phyloP scores from a whole-genome alignment of 1,139 yeast species.

The Wickerhamomyces sp. region DNA sequence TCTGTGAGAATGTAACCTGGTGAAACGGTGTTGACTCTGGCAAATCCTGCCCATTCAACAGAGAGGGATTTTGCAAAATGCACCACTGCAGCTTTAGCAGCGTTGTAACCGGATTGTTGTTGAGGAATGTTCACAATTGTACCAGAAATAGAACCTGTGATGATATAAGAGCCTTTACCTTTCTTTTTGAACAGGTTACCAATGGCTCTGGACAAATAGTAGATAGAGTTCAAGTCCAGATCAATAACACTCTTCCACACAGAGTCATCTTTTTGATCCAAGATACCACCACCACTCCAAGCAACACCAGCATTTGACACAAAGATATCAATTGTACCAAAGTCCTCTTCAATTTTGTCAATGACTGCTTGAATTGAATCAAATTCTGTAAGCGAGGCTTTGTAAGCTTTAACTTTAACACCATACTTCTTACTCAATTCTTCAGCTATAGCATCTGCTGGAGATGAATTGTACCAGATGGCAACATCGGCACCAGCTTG shows the following conservation, averaged over 20 bases:
- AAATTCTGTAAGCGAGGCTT: slow-evolving; percentile 60
- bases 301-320: slow-evolving; percentile 93
- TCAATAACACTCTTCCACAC: slow-evolving; percentile 67
- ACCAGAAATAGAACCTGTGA: slow-evolving; percentile 91
- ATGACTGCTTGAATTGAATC: slow-evolving; percentile 55
- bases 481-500: slow-evolving; percentile 92
- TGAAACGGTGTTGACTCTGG: slow-evolving; percentile 78
- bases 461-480: slow-evolving; percentile 70
- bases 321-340: slow-evolving; percentile 73
- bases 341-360: slow-evolving; percentile 57
- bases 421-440: slow-evolving; percentile 56
- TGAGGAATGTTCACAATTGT: slow-evolving; percentile 87
- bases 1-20: slow-evolving; percentile 85
- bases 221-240: slow-evolving; percentile 71
- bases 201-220: slow-evolving; percentile 65
- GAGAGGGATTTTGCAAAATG: slow-evolving; percentile 81
- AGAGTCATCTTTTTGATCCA: slow-evolving; percentile 53
- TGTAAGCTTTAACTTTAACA: slow-evolving; percentile 64
- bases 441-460: slow-evolving; percentile 56
- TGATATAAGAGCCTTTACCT: slow-evolving; percentile 68
- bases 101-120: slow-evolving; percentile 84
- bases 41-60: slow-evolving; percentile 87
- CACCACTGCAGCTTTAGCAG: slow-evolving; percentile 81
- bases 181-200: slow-evolving; percentile 71
- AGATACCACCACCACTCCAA: slow-evolving; percentile 70